phyloP scores from a whole-genome alignment of 352 stramenopile genomes.

The Phytophthora pini region DNA sequence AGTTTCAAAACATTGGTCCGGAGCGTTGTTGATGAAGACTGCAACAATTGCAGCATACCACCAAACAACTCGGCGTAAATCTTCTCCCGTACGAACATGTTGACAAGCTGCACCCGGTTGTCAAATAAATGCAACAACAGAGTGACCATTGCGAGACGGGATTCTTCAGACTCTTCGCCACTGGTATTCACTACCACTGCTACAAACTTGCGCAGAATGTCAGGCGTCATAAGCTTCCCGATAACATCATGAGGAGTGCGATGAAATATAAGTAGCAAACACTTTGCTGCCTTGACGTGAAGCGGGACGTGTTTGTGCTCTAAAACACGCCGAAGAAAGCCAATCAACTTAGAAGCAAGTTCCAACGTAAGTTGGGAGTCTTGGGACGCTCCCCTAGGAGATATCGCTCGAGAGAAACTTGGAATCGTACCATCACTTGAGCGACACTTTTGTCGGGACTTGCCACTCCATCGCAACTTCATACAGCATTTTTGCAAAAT shows the following conservation, averaged over 20 bases:
- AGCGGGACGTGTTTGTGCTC: conserved; percentile 63
- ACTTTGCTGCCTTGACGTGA: conserved; percentile 76
- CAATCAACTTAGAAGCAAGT: conserved; percentile 51
- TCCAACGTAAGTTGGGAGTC: conserved; percentile 45
- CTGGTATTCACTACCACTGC: conserved; percentile 51
- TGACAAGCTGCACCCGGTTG: conserved; percentile 54
- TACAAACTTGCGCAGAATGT: conserved; percentile 65
- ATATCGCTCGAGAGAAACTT: not conserved
- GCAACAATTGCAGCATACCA: conserved; percentile 52
- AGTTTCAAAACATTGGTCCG: conserved; percentile 60
- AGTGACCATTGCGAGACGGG: conserved; percentile 64
- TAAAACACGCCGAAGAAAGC: conserved; percentile 53
- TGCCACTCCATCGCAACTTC: conserved; percentile 64
- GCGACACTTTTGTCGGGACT: conserved; percentile 12
- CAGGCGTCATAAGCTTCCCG: conserved; percentile 48
- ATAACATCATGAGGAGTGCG: conserved; percentile 49
- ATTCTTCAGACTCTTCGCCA: conserved; percentile 71
- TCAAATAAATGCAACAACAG: conserved; percentile 79
- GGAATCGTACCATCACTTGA: conserved; percentile 14
- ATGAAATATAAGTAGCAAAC: conserved; percentile 67
- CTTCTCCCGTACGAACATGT: conserved; percentile 58
- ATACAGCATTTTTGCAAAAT: conserved; percentile 80
- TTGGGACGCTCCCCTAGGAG: conserved; percentile 23
- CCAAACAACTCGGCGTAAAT: conserved; percentile 70
- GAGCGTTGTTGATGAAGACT: conserved; percentile 48